Evolutionary conservation across 805 yeast species (phyloP).

Genomic region (Ogataea naganishii): DNA sequence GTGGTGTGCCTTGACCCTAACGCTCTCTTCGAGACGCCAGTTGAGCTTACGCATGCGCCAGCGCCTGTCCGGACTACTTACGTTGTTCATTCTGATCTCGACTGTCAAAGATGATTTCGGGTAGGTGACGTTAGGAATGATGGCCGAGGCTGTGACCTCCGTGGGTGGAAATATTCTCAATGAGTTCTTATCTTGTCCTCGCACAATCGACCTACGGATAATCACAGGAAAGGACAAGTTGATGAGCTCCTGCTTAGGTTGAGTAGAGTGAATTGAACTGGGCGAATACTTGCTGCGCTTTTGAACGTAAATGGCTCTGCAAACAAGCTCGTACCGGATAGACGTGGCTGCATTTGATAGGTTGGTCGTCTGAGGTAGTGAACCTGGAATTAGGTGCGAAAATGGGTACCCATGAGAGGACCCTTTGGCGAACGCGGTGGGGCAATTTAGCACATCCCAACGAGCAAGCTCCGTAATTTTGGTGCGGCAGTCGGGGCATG

Average conservation of each 20-base stretch:
- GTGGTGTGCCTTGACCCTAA: constrained; percentile 48
- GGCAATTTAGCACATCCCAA: constrained; percentile 74
- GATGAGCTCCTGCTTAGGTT: constrained; percentile 26
- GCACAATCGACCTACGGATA: constrained; percentile 65
- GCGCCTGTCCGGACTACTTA: constrained; percentile 47
- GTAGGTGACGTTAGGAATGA: constrained; percentile 79
- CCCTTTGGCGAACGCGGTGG: constrained; percentile 53
- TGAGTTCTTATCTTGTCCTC: constrained; percentile 81
- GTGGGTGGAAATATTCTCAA: constrained; percentile 94
- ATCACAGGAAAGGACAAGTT: constrained; percentile 54
- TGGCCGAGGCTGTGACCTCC: constrained; percentile 77
- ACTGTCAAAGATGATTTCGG: constrained; percentile 83
- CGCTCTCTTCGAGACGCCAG: constrained; percentile 84
- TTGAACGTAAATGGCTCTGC: constrained; percentile 40
- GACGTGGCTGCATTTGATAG: constrained; percentile 44
- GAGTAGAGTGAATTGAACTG: constrained; percentile 15
- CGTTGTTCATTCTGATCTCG: constrained; percentile 74
- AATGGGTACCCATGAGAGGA: constrained; percentile 81
- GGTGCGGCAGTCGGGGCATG: constrained; percentile 51
- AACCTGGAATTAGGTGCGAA: constrained; percentile 81
- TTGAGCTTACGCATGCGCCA: constrained; percentile 89
- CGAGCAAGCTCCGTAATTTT: constrained; percentile 59
- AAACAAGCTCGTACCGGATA: constrained; percentile 71
- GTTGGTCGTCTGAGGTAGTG: constrained; percentile 73
- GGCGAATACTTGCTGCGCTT: constrained; percentile 8